Base-by-base conservation (phyloP, 768 basidiomycete species). In the Boletus pseudo-olivaceus region DNA sequence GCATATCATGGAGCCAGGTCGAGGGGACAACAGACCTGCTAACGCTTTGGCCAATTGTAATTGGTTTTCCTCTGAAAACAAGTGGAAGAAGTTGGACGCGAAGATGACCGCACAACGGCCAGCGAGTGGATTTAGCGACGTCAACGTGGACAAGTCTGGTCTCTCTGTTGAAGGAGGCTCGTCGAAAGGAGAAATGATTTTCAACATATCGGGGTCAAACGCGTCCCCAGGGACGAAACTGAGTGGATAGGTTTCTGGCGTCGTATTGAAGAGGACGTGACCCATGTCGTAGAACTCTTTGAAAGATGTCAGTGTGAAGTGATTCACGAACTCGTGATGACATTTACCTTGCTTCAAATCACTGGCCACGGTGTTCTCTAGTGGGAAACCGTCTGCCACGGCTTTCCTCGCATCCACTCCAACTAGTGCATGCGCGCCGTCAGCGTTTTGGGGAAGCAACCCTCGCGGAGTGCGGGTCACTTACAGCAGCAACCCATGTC, bases 241-340 rank as follows among this genome's bases (percentile, higher is more conserved):
- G 75, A 15, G 33, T 0, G 82, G 81, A 62, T 82, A 87, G 0
- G 76, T 72, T 38, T 74, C 73, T 0, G 78, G 75, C 0, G 78
- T 81, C 3, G 80, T 76, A 40, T 67, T 78, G 73, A 87, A 89
- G 17, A 88, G 72, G 30, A 78, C 75, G 52, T 87, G 84, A 1
- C 84, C 84, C 7, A 79, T 67, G 3, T 79, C 72, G 78, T 81
- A 81, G 54, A 81, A 87, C 3, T 68, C 85, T 85, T 43, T 23
- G 19, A 39, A 35, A 19, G 23, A 34, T 5, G 32, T 35, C 5
- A 49, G 15, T 3, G 1, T 37, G 4, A 11, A 26, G 20, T 12
- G 19, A 32, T 5, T 35, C 8, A 15, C 9, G 23, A 50, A 15
- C 39, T 6, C 23, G 23, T 23, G 4, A 40, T 32, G 10, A 30